phyloP scores from a whole-genome alignment of 2,329 filamentous ascomycete genomes.

The Dothidotthia symphoricarpi region DNA sequence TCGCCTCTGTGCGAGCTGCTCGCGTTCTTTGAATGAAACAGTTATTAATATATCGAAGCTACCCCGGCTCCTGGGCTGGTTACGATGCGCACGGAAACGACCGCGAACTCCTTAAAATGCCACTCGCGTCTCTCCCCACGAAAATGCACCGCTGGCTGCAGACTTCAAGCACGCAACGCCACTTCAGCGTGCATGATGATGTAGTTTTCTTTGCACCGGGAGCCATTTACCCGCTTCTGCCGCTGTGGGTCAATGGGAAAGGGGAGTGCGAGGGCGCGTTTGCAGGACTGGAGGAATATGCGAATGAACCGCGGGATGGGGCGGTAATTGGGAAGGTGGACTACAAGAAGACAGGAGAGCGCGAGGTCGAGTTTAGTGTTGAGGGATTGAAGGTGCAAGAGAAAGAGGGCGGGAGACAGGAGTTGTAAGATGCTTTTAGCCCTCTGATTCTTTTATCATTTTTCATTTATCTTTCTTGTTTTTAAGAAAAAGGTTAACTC shows the following conservation, averaged over 20 bases:
- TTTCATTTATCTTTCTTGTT: background rate
- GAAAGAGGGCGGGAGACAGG: conserved; percentile 18
- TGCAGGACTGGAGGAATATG: conserved; percentile 34
- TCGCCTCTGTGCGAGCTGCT: too few relatives aligned
- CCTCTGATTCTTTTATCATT: background rate
- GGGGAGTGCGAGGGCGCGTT: conserved; percentile 33
- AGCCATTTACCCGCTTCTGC: conserved; percentile 51
- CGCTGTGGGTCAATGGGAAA: conserved; percentile 50
- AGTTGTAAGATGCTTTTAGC: conserved; percentile 18
- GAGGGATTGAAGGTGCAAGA: conserved; percentile 30
- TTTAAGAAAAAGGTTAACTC: too few relatives aligned
- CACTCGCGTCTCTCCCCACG: conserved; percentile 46
- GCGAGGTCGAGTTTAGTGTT: conserved; percentile 33
- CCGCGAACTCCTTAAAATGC: conserved; percentile 51
- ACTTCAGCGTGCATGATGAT: conserved; percentile 44
- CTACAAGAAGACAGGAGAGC: conserved; percentile 24
- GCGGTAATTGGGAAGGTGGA: conserved; percentile 29
- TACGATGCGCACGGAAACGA: conserved; percentile 54
- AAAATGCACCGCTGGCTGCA: conserved; percentile 50
- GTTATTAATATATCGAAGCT: too few relatives aligned
- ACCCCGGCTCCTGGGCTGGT: conserved; percentile 56
- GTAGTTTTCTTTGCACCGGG: conserved; percentile 56
- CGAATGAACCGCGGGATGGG: conserved; percentile 29
- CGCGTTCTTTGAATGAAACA: too few relatives aligned
- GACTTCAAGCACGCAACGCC: conserved; percentile 43